phyloP scores from a whole-genome alignment of 352 stramenopile species.

The Phytophthora macrochlamydospora region DNA sequence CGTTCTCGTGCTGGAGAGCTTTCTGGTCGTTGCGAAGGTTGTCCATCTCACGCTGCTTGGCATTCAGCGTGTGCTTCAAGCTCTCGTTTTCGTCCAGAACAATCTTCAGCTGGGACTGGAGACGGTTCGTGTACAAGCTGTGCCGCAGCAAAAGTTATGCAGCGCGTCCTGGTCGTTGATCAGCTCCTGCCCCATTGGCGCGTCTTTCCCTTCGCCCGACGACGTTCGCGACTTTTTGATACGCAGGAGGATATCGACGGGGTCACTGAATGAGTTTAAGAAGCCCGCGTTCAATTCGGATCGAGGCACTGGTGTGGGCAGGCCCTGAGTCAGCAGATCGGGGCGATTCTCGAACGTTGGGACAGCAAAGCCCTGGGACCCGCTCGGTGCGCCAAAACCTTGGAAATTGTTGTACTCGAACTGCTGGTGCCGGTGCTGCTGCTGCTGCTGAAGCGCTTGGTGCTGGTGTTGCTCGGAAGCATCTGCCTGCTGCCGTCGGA shows the following conservation, averaged over 20 bases:
- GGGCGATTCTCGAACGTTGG: slow-evolving; percentile 28
- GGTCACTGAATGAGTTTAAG: slow-evolving; percentile 70
- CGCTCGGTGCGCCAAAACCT: slow-evolving; percentile 24
- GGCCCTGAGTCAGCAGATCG: slow-evolving; percentile 23
- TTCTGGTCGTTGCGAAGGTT: slow-evolving; percentile 58
- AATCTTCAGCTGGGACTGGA: slow-evolving; percentile 75
- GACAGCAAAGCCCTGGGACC: slow-evolving; percentile 9
- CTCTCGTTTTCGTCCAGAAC: slow-evolving; percentile 67
- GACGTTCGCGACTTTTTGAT: slow-evolving; percentile 75
- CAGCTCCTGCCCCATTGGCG: slow-evolving; percentile 40
- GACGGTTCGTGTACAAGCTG: slow-evolving; percentile 76
- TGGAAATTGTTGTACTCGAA: slow-evolving; percentile 34
- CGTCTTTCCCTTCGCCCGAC: slow-evolving; percentile 31
- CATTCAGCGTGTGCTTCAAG: slow-evolving; percentile 52
- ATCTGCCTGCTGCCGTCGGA: slow-evolving; percentile 48
- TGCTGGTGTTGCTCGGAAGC: slow-evolving; percentile 28
- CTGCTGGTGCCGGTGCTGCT: slow-evolving; percentile 26
- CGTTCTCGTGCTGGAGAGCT: slow-evolving; percentile 69
- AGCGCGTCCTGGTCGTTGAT: slow-evolving; percentile 49
- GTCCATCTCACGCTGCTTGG: slow-evolving; percentile 64
- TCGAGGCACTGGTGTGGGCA: slow-evolving; percentile 26
- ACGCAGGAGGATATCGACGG: slow-evolving; percentile 74
- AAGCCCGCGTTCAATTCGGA: slow-evolving; percentile 38
- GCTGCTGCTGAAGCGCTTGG: slow-evolving; percentile 18
- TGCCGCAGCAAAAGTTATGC: slow-evolving; percentile 76